Base-by-base conservation (phyloP, 2,329 filamentous ascomycete genomes). In the Diaporthe helianthi region DNA sequence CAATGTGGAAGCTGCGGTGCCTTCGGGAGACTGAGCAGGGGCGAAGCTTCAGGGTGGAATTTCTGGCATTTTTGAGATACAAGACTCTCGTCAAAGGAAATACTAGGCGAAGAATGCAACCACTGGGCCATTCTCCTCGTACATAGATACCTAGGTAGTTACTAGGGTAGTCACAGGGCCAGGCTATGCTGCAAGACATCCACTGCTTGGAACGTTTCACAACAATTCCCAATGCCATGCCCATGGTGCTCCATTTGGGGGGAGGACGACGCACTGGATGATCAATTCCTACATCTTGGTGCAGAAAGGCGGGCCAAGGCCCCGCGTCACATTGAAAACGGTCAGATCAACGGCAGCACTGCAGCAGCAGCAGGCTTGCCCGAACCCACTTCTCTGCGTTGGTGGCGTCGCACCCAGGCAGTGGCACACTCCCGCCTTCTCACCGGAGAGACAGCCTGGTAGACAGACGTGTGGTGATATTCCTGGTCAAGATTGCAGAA, bases 1-100 rank as follows among this genome's bases (percentile, higher is more conserved):
- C n/a, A 73, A 73, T 0, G 73, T 74, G 68, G 71, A 55, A 0
- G 64, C 64, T 47, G 67, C 73, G n/a, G 66, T 55, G 66, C 65
- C 71, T 19, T 71, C 69, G 15, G 52, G 33, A 36, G 67, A 60
- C 15, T 68, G 63, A 69, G 4, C 10, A 10, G 15, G n/a, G 33
- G 22, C 5, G n/a, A 4, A 1, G 2, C 5, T 15, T 19, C 7
- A 8, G 17, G 33, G 17, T 17, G 24, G 36, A 12, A 3, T 9
- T 33, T 33, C 12, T 33, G 33, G 10, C 6, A n/a, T n/a, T 29
- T 38, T 38, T 6, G 3, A 12, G 3, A 26, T 17, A n/a, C 19
- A 13, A 55, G 3, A 26, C 22, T 41, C 4, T 13, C 13, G 15
- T 55, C 22, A 1, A 2, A 4, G 7, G n/a, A 38, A 24, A 22